Percentiles rank a stretch among this genome's conserved stretches.
These are phyloP conservation scores for Ganoderma leucocontextum DNA, from an alignment of 1,284 basidiomycete genomes.

Conservation along the genomic window DNA sequence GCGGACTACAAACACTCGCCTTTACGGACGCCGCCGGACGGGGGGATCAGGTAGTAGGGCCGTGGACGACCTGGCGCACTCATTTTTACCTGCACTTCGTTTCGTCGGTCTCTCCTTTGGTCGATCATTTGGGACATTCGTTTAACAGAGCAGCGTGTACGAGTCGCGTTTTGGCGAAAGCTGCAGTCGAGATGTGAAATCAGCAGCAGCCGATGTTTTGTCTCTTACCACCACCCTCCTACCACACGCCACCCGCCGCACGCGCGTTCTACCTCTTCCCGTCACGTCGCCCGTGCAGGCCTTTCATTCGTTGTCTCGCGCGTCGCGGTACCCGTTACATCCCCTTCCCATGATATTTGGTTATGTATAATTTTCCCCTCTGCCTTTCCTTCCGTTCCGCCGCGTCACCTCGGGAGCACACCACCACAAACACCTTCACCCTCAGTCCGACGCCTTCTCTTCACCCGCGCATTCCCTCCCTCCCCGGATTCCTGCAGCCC, in stretches of 20 bases:
- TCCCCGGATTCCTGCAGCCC: not conserved
- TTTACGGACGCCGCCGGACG: slow-evolving; percentile 26
- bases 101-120: slow-evolving; percentile 14
- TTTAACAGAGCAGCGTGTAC: slow-evolving; percentile 27
- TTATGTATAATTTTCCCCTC: slow-evolving; percentile 27
- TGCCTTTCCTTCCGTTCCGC: slow-evolving; percentile 10
- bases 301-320: slow-evolving; percentile 10
- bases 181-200: slow-evolving; percentile 22
- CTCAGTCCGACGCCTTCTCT: not conserved
- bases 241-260: not conserved
- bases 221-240: not conserved
- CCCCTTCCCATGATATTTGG: slow-evolving; percentile 23
- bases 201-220: slow-evolving; percentile 1
- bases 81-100: slow-evolving; percentile 6
- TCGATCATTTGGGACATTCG: slow-evolving; percentile 31
- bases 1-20: slow-evolving; percentile 30
- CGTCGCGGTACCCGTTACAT: slow-evolving; percentile 18
- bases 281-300: slow-evolving; percentile 1
- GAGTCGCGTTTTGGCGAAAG: slow-evolving; percentile 24
- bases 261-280: not conserved
- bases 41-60: slow-evolving; percentile 29
- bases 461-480: not conserved
- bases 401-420: slow-evolving; percentile 19
- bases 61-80: not conserved
- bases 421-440: not conserved